These are phyloP conservation scores for Yamadazyma kanchanaburiensis DNA, from an alignment of 1,139 yeast genomes.

Conservation along the genomic window DNA sequence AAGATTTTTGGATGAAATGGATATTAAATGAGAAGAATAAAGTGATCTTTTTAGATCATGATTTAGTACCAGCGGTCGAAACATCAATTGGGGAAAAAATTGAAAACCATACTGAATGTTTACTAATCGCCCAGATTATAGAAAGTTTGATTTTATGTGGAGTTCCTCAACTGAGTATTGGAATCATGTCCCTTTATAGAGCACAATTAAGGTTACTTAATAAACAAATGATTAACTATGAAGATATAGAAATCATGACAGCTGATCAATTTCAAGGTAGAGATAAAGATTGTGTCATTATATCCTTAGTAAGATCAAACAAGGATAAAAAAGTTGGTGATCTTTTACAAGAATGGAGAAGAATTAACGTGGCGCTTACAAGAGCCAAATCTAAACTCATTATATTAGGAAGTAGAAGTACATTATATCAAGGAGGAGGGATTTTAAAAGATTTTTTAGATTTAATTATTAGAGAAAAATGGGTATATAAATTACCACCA, in stretches of 20 bases:
- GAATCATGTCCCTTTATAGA: slow-evolving; percentile 86
- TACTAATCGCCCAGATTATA: slow-evolving; percentile 59
- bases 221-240: slow-evolving; percentile 34
- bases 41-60: slow-evolving; percentile 81
- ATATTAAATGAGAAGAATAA: slow-evolving; percentile 35
- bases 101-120: slow-evolving; percentile 71
- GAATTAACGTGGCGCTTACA: slow-evolving; percentile 92
- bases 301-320: slow-evolving; percentile 85
- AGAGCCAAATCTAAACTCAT: slow-evolving; percentile 83
- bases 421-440: slow-evolving; percentile 49
- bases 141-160: slow-evolving; percentile 61
- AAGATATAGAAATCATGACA: slow-evolving; percentile 71
- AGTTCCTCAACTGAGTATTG: slow-evolving; percentile 56
- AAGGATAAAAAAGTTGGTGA: slow-evolving; percentile 68
- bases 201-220: slow-evolving; percentile 67
- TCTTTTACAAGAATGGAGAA: slow-evolving; percentile 80
- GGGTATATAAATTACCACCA: slow-evolving; percentile 60
- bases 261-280: slow-evolving; percentile 97
- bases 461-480: slow-evolving; percentile 53
- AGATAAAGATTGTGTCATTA: slow-evolving; percentile 85
- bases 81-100: slow-evolving; percentile 58
- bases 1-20: slow-evolving; percentile 29
- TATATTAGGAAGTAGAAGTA: slow-evolving; percentile 71
- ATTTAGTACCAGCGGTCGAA: slow-evolving; percentile 60
- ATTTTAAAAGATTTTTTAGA: slow-evolving; percentile 63